phyloP scores from a whole-genome alignment of 805 yeast genomes.

The Ogataea pini region DNA sequence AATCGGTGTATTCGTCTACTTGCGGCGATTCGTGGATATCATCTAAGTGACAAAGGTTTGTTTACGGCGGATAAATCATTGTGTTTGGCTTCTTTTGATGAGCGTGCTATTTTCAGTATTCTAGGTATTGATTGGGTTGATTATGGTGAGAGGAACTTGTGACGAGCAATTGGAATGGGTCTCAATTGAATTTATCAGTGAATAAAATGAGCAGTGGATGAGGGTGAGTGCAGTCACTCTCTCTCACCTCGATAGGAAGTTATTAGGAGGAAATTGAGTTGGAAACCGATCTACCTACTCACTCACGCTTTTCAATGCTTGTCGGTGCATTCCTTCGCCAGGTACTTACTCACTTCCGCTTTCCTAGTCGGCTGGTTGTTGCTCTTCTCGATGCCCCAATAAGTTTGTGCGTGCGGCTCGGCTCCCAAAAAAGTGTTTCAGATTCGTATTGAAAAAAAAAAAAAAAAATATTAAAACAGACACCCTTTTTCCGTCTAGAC shows the following conservation, averaged over 20 bases:
- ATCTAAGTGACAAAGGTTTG: slow-evolving; percentile 47
- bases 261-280: too few species aligned
- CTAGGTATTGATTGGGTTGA: slow-evolving; percentile 40
- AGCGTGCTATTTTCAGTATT: slow-evolving; percentile 44
- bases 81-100: slow-evolving; percentile 46
- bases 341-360: too few species aligned
- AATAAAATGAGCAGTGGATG: too few species aligned
- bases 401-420: slow-evolving; percentile 14
- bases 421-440: slow-evolving; percentile 6
- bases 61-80: slow-evolving; percentile 24
- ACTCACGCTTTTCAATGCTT: too few species aligned
- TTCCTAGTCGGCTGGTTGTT: too few species aligned
- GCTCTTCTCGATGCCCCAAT: too few species aligned
- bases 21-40: slow-evolving; percentile 41
- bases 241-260: too few species aligned
- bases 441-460: slow-evolving; percentile 1
- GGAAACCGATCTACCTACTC: too few species aligned
- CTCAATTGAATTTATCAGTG: too few species aligned
- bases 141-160: slow-evolving; percentile 24
- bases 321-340: too few species aligned
- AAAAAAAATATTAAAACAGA: neutral
- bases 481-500: neutral
- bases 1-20: slow-evolving; percentile 47
- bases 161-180: neutral
- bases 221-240: too few species aligned